Base-by-base conservation (phyloP, 2,329 filamentous ascomycete genomes). In the Neurospora crassa region DNA sequence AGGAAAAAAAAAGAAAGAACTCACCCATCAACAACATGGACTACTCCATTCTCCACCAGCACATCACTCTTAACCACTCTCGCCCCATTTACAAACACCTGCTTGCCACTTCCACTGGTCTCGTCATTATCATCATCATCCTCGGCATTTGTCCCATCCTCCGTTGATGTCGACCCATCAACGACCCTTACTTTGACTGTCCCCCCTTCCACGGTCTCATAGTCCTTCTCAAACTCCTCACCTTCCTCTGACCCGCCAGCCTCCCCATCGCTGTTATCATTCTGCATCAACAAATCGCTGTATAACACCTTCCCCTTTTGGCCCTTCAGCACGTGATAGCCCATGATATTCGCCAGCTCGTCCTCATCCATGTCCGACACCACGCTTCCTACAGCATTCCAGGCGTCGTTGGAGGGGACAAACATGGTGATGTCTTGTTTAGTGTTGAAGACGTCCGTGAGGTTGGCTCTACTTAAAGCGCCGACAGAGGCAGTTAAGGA, bases 241-340 rank as follows among this genome's bases (percentile, higher is more conserved):
- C 24, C 45, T 24, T 14, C 12, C 11, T 24, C 45, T 12, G 45
- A 14, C 1, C 20, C 43, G 10, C n/a, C n/a, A 10, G 5, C 2
- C 3, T 59, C 12, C 20, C 20, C 20, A 16, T 59, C 47, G 6
- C 47, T 59, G 20, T 16, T 11, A 34, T 37, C 53, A n/a, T 16
- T 63, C 16, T 34, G 67, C 16, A 34, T 71, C 1, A 82, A 80
- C 5, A 76, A 73, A 6, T 73, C 78, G 68, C 83, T 86, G 80
- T 90, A 91, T 70, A 81, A 81, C 1, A 89, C 83, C 10, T 82
- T 82, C 67, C 53, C 53, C 14, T 24, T 18, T 8, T 29, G 20
- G 0, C 84, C 84, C 67, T 83, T 82, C 67, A 92, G 80, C 69
- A 92, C 83, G 78, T 93, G 90, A 80, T 92, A 92, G 37, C 83